A percentile compares a stretch with the other conserved stretches of the same genome.
These are phyloP conservation scores for Malus domestica DNA, from an alignment of 306 rosid species.

Conservation along the genomic window ASM211411v1 NC_041792.1:8799501-8800000, in stretches of 20 bases:
- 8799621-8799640: background rate
- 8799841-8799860: conserved; percentile 26
- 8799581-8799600: background rate
- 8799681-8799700: background rate
- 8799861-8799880: conserved; percentile 26
- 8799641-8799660: background rate
- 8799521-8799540: background rate
- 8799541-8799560: background rate
- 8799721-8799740: background rate
- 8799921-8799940: background rate
- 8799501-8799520: background rate
- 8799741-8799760: conserved; percentile 23
- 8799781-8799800: conserved; percentile 14
- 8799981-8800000: background rate
- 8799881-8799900: background rate
- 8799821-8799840: conserved; percentile 5
- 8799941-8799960: conserved; percentile 22
- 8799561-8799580: background rate
- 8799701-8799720: background rate
- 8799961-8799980: background rate
- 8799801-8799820: background rate
- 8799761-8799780: conserved; percentile 18
- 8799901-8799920: background rate
- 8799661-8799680: background rate
- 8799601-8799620: background rate